Evolutionary conservation across 148 eudicot genomes (phyloP), one percentile per base, ranked within the genome.

Genomic region (Vaccinium vitisidaea): DNA sequence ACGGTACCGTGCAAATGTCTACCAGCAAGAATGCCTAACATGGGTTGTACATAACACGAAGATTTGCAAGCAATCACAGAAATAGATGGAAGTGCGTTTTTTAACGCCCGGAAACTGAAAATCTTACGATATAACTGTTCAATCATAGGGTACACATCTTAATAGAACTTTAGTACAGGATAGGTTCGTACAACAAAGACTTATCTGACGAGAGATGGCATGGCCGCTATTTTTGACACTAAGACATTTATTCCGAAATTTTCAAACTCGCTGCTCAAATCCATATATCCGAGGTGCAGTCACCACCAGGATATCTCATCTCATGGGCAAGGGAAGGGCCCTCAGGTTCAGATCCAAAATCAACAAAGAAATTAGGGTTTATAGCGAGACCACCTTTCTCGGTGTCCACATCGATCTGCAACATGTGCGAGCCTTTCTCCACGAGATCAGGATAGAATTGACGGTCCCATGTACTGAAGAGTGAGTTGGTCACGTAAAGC

Each of bases 281-380:
- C 99, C 99, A 97, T 46, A 97, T 97, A 86, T 97, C 99, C 0
- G 99, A 97, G 81, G 98, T 97, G 93, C 99, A 97, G 83, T 97
- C 99, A 86, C 99, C 99, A 84, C 99, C 99, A 2, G 99, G 99
- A 87, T 97, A 97, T 86, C 99, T 92, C 99, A 95, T 94, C 85
- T 97, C 98, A 84, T 97, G 99, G 25, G 97, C 99, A 59, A 97
- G 90, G 56, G 97, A 91, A 67, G 98, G 98, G 58, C 99, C 99
- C 18, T 97, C 92, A 23, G 99, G 98, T 87, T 97, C 99, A 46
- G 90, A 80, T 19, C 92, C 98, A 82, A 97, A 97, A 85, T 97
- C 99, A 5, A 97, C 97, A 75, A 93, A 97, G 89, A 95, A 97
- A 71, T 91, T 85, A 7, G 96, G 95, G 76, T 97, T 97, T 53